Conservation (phyloP, 805 yeast genomes). For the Metschnikowia vanudenii region DNA sequence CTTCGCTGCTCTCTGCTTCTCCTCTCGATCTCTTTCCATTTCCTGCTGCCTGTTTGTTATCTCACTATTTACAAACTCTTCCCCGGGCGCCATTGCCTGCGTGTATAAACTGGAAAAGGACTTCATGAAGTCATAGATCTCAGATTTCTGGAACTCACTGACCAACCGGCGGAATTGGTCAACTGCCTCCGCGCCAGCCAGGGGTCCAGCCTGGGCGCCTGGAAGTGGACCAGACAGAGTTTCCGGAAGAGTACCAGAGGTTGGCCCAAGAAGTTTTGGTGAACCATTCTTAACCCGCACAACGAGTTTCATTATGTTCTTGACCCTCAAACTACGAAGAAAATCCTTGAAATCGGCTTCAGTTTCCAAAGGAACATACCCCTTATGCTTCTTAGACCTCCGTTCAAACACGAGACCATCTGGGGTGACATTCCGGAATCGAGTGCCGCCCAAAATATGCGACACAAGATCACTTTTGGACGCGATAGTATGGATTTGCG, state of each 20-base stretch:
- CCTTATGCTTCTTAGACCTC: slow-evolving; percentile 46
- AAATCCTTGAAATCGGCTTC: slow-evolving; percentile 43
- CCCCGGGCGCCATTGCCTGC: slow-evolving; percentile 7
- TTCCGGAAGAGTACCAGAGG: not conserved
- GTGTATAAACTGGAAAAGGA: slow-evolving; percentile 12
- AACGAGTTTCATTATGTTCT: slow-evolving; percentile 40
- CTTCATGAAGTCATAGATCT: slow-evolving; percentile 14
- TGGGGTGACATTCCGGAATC: slow-evolving; percentile 1
- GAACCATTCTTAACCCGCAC: slow-evolving; percentile 5
- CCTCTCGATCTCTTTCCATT: not conserved
- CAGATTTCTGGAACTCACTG: slow-evolving; percentile 16
- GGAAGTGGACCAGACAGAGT: not conserved
- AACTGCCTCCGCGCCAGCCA: slow-evolving; percentile 9
- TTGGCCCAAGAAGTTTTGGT: not conserved
- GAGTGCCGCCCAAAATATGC: slow-evolving; percentile 1
- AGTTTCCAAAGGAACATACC: slow-evolving; percentile 39
- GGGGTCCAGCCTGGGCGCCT: not conserved
- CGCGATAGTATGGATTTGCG: slow-evolving; percentile 1
- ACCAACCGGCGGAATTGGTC: slow-evolving; percentile 14
- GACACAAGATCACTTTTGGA: slow-evolving; percentile 3
- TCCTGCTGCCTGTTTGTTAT: not conserved
- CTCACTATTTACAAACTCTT: not conserved
- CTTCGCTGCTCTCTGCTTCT: not conserved
- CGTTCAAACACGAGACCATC: slow-evolving; percentile 24
- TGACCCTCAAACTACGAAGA: slow-evolving; percentile 48